Evolutionary conservation across 495 filamentous ascomycete genomes (phyloP), one percentile per base, ranked within the genome.

Genomic region (Aspergillus conjunctus): DNA sequence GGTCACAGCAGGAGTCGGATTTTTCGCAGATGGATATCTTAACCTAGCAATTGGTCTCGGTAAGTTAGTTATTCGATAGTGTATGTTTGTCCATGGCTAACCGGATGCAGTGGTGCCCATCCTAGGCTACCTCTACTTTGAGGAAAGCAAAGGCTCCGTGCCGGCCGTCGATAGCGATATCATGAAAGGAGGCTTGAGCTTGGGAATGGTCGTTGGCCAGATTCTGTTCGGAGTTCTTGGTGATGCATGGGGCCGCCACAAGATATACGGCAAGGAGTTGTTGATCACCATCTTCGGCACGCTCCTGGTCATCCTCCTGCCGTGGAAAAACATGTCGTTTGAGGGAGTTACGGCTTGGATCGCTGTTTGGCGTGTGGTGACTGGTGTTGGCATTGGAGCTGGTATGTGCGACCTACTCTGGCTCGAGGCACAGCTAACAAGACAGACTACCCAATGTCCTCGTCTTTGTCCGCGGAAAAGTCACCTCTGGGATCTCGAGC

Each of bases 271-370:
- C n/a, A 48, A 48, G 17, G 44, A 48, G 18, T 11, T 48, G 20
- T 11, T 48, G 10, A 21, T 48, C 9, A 48, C 44, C 1, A 48
- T 48, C n/a, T 54, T 65, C 11, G 65, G 65, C 12, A 64, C 65
- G 2, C 31, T 67, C 10, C 18, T 67, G 44, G 65, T 67, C 2
- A 52, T 67, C 22, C 15, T 67, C 8, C 20, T 67, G 26, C 65
- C 65, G 5, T 67, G 65, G 65, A 64, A 64, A 7, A 22, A 30
- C 12, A 62, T 65, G 55, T 52, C 54, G 14, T 8, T 51, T 7
- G 48, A 43, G 32, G 62, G 44, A n/a, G 48, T 65, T 14, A 67
- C 65, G 0, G 58, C 65, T 18, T 67, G 65, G 65, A 43, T 67
- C 21, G 39, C 65, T 12, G 41, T 65, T 5, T 65, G 61, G n/a